Evolutionary conservation across 768 basidiomycete genomes (phyloP).

Genomic region (Hygrophorus pudorinus): DNA sequence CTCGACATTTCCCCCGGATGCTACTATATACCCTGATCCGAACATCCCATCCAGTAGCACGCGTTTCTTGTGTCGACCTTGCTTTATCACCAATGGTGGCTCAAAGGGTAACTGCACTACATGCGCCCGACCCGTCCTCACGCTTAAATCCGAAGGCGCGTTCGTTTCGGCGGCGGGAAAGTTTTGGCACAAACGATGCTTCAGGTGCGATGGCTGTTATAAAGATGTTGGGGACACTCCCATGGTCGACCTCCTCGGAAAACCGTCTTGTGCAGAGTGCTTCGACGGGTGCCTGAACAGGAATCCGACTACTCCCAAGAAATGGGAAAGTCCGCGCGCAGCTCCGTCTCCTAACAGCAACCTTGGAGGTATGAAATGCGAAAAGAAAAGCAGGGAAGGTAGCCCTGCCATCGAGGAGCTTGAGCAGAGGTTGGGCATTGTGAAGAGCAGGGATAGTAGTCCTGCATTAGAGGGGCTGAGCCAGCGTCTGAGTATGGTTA

Average conservation of each 20-base stretch:
- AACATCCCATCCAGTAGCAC: slow-evolving; percentile 20
- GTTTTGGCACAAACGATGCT: slow-evolving; percentile 79
- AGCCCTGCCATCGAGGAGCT: slow-evolving; percentile 47
- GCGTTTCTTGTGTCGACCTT: slow-evolving; percentile 65
- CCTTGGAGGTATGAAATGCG: slow-evolving; percentile 30
- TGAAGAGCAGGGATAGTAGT: slow-evolving; percentile 43
- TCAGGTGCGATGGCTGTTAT: slow-evolving; percentile 62
- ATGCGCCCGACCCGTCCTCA: slow-evolving; percentile 64
- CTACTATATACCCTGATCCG: slow-evolving; percentile 80
- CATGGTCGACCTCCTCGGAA: slow-evolving; percentile 76
- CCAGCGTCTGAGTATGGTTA: slow-evolving; percentile 29
- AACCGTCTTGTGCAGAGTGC: slow-evolving; percentile 71
- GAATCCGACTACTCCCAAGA: slow-evolving; percentile 37
- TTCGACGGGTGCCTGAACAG: slow-evolving; percentile 68
- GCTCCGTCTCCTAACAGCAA: slow-evolving; percentile 18
- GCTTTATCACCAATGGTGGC: slow-evolving; percentile 64
- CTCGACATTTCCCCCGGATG: slow-evolving; percentile 63
- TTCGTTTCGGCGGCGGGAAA: slow-evolving; percentile 62
- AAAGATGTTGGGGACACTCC: slow-evolving; percentile 66
- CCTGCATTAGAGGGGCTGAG: slow-evolving; percentile 42
- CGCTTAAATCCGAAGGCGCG: slow-evolving; percentile 66
- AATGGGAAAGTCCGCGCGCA: slow-evolving; percentile 6
- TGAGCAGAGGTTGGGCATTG: slow-evolving; percentile 31
- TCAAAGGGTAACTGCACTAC: slow-evolving; percentile 64
- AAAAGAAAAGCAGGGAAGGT: slow-evolving; percentile 38